Evolutionary conservation across 202 grass and related monocot species (phyloP), one percentile per base, ranked within the genome.

Genomic region (Carex arenaria): DNA sequence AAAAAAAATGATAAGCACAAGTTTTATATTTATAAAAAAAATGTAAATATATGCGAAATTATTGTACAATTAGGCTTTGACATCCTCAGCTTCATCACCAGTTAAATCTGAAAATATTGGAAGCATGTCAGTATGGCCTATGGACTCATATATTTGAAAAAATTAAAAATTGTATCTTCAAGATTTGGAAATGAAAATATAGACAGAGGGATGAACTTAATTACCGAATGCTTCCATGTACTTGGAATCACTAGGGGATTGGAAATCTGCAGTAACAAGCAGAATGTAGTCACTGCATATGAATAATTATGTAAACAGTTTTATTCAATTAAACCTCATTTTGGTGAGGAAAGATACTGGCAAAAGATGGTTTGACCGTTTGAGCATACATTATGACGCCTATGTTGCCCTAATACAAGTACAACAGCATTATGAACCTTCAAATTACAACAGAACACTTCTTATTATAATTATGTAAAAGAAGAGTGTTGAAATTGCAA

Each of bases 351-450:
- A 70, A 78, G 20, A 84, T 79, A 98, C 95, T 85, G 90, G 89
- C 82, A 64, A 62, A 72, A 36, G 86, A 71, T 85, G 81, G 83
- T 55, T 78, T 85, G 51, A 82, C 18, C 62, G 83, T 55, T 78
- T 85, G 51, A 82, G 22, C 62, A 93, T 70, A 26, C 1, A 90
- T 89, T 95, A 85, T 86, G 84, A 88, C 67, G 67, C 51, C 85
- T 85, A 85, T 92, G 83, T 86, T 90, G 89, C 28, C 84, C 89
- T 54, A 98, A 74, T 84, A 89, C 93, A 93, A 98, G 83, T 67
- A 92, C 80, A 75, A 95, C 91, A 72, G 95, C 95, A 90, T 98
- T 88, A 81, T 95, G 93, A 89, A 95, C 93, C 95, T 98, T 43
- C 67, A 89, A 86, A 82, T 65, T n/a, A 84, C 32, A 83, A 45